Evolutionary conservation across 2,329 filamentous ascomycete species (phyloP), one percentile per base, ranked within the genome.

Genomic region (Aureobasidium sp.): DNA sequence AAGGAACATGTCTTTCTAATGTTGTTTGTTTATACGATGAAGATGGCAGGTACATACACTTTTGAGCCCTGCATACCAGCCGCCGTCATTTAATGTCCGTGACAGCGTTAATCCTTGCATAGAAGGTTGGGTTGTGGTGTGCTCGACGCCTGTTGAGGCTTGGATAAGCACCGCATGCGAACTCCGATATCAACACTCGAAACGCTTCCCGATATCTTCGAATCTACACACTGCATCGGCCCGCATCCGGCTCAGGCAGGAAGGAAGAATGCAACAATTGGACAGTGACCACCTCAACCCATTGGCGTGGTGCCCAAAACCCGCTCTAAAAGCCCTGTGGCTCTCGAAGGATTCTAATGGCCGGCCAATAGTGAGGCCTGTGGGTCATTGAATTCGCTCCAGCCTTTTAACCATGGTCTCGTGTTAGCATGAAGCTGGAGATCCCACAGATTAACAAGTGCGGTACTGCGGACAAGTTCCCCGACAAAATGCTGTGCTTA

Each of bases 401-500:
- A 59, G 44, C 34, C 42, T 37, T 21, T 13, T n/a, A 37, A 41
- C 42, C 42, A 32, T 45, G 27, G 30, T 39, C 42, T 11, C 9
- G 13, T 9, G 14, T 48, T 59, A 48, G 55, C 32, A 27, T 36
- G 44, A 59, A 59, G 44, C 42, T 59, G 55, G 55, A 59, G 44
- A 30, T 59, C 44, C 42, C 42, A 49, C 55, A 59, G 16, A 45
- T 41, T 11, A 34, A 48, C 21, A 34, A 47, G 41, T 57, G 27
- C 21, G 42, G 39, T 57, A 41, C 29, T 48, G 55, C 55, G 44
- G 55, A 59, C 30, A 25, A 27, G 30, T 59, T 59, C 44, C 55
- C 55, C 55, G 34, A 59, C 42, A n/a, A 48, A 34, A 59, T 59
- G 55, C 55, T 59, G 55, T 59, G 55, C 55, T 48, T 39, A 14